Evolutionary conservation across 1,284 basidiomycete species (phyloP).

Genomic region (Peniophora sp.): DNA sequence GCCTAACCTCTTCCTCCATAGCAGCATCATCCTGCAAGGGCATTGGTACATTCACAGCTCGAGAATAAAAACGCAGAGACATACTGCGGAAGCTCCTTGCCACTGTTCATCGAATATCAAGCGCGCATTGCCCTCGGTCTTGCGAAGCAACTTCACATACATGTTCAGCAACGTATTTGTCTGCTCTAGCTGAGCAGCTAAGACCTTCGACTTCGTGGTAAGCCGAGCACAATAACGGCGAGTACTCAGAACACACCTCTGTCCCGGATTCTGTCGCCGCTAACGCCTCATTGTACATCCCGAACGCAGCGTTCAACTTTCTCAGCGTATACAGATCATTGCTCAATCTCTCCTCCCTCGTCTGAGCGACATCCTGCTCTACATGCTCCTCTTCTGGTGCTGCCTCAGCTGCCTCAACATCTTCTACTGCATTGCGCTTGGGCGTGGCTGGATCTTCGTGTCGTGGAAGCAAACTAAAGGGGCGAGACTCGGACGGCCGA

Average conservation of each 20-base stretch:
- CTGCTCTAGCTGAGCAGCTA: slow-evolving; percentile 55
- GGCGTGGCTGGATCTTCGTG: slow-evolving; percentile 18
- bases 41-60: neutral
- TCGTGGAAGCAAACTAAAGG: slow-evolving; percentile 26
- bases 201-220: slow-evolving; percentile 32
- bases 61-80: slow-evolving; percentile 15
- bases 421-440: slow-evolving; percentile 20
- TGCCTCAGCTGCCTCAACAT: slow-evolving; percentile 14
- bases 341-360: slow-evolving; percentile 64
- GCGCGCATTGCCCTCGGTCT: slow-evolving; percentile 56
- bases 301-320: slow-evolving; percentile 64
- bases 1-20: slow-evolving; percentile 40
- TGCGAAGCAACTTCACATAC: slow-evolving; percentile 61
- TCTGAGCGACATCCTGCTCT: slow-evolving; percentile 25
- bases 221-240: neutral
- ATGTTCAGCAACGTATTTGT: slow-evolving; percentile 67
- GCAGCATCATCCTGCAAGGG: slow-evolving; percentile 46
- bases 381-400: slow-evolving; percentile 14
- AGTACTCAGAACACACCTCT: slow-evolving; percentile 43
- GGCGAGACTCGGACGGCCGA: slow-evolving; percentile 10
- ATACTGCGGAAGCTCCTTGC: slow-evolving; percentile 61
- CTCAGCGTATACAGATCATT: slow-evolving; percentile 62
- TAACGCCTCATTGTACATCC: slow-evolving; percentile 57
- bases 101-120: slow-evolving; percentile 69
- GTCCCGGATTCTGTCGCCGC: slow-evolving; percentile 54